Base-by-base conservation (phyloP, 1,284 basidiomycete species). In the Ceratobasidium sp. region DNA sequence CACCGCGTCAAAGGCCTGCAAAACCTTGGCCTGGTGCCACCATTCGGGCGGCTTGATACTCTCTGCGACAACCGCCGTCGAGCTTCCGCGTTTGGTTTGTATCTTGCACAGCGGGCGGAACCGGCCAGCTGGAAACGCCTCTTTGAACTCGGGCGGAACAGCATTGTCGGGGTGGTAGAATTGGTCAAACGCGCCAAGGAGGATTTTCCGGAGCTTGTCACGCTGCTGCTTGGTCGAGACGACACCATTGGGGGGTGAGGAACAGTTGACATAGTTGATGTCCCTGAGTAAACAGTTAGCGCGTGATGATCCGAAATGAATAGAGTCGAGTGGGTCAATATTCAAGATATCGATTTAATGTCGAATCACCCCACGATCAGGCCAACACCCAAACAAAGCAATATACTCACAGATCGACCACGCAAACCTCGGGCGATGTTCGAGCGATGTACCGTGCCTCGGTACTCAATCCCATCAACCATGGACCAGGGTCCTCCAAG, bases 101-200 rank as follows among this genome's bases (percentile, higher is more conserved):
- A 94, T 95, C 84, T 93, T 94, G 87, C 92, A 96, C 55, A 93
- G 90, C 14, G 93, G 93, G 62, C 92, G 87, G 87, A 96, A 95
- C 67, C 94, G 89, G 65, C 96, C 96, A 1, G 93, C 94, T 3
- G 97, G 96, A 86, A 97, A 98, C 2, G 97, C 95, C 82, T 98
- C 95, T 83, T 96, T 96, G 87, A 97, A 95, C 84, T 98, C 97
- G 79, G 93, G 93, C 16, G 93, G 93, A 44, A 95, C 89, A 59
- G 90, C 90, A 82, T 95, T 92, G 83, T 95, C 93, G 35, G 94
- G 93, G 81, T 94, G 94, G 82, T 94, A 95, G 82, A 92, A 92
- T 8, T 91, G 89, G 66, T 96, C 96, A 81, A 97, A 93, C 0
- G 94, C 94, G 12, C 89, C 83, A 0, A 94, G 86, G 10, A 99